phyloP scores from a whole-genome alignment of 164 flowering plant genomes.

The Vitis riparia region DNA sequence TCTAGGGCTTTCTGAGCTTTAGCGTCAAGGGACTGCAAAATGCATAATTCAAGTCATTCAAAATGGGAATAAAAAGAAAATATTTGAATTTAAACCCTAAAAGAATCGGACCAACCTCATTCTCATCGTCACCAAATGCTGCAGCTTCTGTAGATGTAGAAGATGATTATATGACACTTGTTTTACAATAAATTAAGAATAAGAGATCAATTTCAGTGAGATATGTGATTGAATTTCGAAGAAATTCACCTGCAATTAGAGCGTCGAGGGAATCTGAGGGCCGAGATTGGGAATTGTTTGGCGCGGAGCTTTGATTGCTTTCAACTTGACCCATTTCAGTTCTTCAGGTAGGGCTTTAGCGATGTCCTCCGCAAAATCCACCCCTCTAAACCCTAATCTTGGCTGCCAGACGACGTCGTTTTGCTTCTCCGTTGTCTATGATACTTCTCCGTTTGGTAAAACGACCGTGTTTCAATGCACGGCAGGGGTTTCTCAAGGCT shows the following conservation, averaged over 20 bases:
- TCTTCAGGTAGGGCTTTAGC: background rate
- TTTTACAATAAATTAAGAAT: background rate
- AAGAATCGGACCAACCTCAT: constrained; percentile 44
- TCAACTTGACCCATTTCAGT: constrained; percentile 29
- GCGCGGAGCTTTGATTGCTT: constrained; percentile 11
- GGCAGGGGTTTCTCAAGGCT: too few species aligned
- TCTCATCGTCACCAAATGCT: constrained; percentile 59
- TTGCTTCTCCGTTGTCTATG: too few species aligned
- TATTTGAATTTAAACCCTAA: background rate
- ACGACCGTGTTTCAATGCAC: too few species aligned
- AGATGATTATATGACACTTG: background rate
- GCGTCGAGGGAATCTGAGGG: constrained; percentile 25
- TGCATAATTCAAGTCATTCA: background rate
- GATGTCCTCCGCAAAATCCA: too few species aligned
- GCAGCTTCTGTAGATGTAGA: constrained; percentile 64
- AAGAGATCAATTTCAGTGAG: background rate
- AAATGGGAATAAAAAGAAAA: background rate
- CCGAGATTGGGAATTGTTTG: background rate
- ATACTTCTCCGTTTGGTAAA: too few species aligned
- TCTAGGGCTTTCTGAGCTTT: constrained; percentile 82
- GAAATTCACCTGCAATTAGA: constrained; percentile 22
- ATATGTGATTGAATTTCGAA: background rate
- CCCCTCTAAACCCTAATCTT: too few species aligned
- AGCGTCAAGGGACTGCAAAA: constrained; percentile 70
- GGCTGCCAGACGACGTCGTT: too few species aligned